Base-by-base conservation (phyloP, 768 basidiomycete species). In the Lyophyllum semitale region DNA sequence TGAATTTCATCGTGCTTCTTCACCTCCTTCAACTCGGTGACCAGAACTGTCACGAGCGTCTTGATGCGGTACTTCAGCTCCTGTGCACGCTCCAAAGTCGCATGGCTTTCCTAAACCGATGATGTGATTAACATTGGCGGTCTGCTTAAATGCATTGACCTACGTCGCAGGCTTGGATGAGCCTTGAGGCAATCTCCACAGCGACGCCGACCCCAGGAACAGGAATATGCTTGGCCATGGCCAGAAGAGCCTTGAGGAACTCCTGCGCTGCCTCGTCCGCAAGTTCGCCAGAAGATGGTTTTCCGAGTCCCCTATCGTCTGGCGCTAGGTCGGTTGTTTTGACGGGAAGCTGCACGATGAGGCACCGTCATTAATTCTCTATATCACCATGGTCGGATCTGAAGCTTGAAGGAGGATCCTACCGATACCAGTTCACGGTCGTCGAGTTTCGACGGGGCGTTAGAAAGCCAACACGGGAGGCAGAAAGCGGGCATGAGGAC, bases 91-190 rank as follows among this genome's bases (percentile, higher is more conserved):
- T 57, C 46, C 11, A 57, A 22, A 38, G 27, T 46, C 5, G 33
- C 56, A 29, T 23, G 9, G 15, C 46, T 49, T 2, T 57, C 51
- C 56, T 57, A n/a, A 22, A n/a, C n/a, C n/a, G n/a, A n/a, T n/a
- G n/a, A n/a, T n/a, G n/a, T n/a, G n/a, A n/a, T n/a, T n/a, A n/a
- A n/a, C n/a, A n/a, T n/a, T n/a, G n/a, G n/a, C n/a, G n/a, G n/a
- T n/a, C n/a, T n/a, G n/a, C n/a, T 8, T 3, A 27, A 20, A 6
- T 18, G n/a, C 2, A 12, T 17, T 4, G 13, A 23, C 53, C 43
- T 23, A 59, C 58, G 20, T 59, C 58, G 4, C 58, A 59, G 6
- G 49, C 53, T 43, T 52, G 25, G 27, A 57, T 57, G 12, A 57
- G 38, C 17, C 18, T 22, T 9, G 38, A 18, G 4, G 35, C 50